Evolutionary conservation across 2,329 filamentous ascomycete species (phyloP).

Genomic region (Tympanopsis confertula): DNA sequence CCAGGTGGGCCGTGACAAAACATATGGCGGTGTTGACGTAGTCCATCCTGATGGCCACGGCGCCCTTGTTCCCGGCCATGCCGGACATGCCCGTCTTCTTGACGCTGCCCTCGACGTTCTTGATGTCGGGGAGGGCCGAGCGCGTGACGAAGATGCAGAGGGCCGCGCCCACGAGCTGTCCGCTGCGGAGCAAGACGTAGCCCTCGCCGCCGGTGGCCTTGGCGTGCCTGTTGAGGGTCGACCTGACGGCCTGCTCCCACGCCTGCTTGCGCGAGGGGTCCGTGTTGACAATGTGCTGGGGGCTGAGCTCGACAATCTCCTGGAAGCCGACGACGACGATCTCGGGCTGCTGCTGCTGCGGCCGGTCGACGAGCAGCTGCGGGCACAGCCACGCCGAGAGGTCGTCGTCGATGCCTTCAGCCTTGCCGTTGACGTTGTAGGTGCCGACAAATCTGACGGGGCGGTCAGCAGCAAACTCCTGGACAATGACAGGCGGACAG

Average conservation of each 20-base stretch:
- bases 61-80: conserved; percentile 96
- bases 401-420: conserved; percentile 66
- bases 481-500: background rate
- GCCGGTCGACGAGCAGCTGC: conserved; percentile 37
- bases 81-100: conserved; percentile 93
- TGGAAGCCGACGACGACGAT: conserved; percentile 90
- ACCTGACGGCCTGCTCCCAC: conserved; percentile 76
- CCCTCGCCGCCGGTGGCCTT: conserved; percentile 54
- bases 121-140: conserved; percentile 68
- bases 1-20: conserved; percentile 91
- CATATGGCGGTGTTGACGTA: conserved; percentile 87
- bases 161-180: conserved; percentile 87
- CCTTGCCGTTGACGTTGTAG: conserved; percentile 88
- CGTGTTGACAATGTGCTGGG: conserved; percentile 98
- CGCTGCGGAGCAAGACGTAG: conserved; percentile 82
- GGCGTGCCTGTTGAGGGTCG: conserved; percentile 64
- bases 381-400: conserved; percentile 79
- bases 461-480: background rate
- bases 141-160: conserved; percentile 82
- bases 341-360: conserved; percentile 70
- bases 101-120: conserved; percentile 90
- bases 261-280: conserved; percentile 73
- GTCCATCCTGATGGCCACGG: conserved; percentile 90
- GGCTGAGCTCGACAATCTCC: conserved; percentile 91
- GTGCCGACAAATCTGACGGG: conserved; percentile 58